Base-by-base conservation (phyloP, 345 rosid genomes). In the Citrus australasica region DNA sequence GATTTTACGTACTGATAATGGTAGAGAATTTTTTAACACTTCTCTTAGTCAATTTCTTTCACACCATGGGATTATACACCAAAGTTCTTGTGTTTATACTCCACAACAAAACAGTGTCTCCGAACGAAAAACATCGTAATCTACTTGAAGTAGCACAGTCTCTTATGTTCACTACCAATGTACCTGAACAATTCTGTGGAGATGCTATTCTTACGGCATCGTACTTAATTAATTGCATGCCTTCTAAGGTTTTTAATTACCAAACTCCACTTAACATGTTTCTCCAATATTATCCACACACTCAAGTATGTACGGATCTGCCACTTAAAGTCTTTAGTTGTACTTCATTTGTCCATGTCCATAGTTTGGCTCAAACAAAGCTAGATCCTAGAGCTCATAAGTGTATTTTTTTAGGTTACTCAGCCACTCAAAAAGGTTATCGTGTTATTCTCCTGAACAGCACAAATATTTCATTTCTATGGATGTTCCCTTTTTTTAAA, bases 301-400 rank as follows among this genome's bases (percentile, higher is more conserved):
- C 9, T 6, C 1, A 27, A 5, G 2, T 2, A 4, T 22, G 16
- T 67, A 4, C 21, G 1, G 0, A 2, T 25, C 9, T 63, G 0
- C 19, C 5, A 58, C 35, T 63, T 16, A 63, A 28, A 63, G 67
- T 63, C 1, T 27, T 28, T 27, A 8, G 22, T 9, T 63, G 37
- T 63, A 25, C 21, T 3, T 7, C 3, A 1, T 68, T 38, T 37
- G 55, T 37, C 2, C n/a, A 68, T 37, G 13, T 42, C 9, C 56
- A 51, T 0, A 16, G 6, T 3, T 19, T 17, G 21, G 22, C 1
- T 3, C 55, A 14, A 51, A 51, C 51, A 9, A 27, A 32, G 7
- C 53, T 68, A 22, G 72, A 68, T 68, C 56, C 1, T 13, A 25
- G 10, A 13, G n/a, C 33, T 6, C 37, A 58, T 58, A 58, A 22